These are phyloP conservation scores for Ceratobasidium sp. DNA, from an alignment of 1,284 basidiomycete species.

Conservation along the genomic window DNA sequence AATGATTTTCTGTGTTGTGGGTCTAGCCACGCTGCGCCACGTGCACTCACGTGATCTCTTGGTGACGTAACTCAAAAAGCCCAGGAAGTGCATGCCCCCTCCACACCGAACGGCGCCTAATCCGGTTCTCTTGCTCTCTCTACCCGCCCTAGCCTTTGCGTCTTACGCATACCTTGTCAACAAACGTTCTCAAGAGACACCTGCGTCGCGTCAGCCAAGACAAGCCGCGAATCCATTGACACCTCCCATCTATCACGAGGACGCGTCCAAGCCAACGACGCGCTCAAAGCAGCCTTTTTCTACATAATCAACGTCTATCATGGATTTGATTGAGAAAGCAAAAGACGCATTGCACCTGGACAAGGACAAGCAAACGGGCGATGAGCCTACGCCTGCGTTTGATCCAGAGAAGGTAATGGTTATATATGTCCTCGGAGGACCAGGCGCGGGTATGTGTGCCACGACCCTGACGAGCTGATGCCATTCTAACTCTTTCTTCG, in stretches of 20 bases:
- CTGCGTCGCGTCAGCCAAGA: constrained; percentile 66
- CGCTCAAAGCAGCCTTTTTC: not conserved
- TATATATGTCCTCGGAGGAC: constrained; percentile 95
- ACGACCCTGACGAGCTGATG: not conserved
- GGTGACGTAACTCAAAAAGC: constrained; percentile 26
- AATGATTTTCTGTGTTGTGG: not conserved
- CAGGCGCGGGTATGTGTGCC: constrained; percentile 76
- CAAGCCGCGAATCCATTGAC: constrained; percentile 69
- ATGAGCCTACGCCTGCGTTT: constrained; percentile 55
- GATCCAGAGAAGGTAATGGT: constrained; percentile 80
- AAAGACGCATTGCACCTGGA: constrained; percentile 55
- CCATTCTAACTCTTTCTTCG: not conserved
- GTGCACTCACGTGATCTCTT: constrained; percentile 19
- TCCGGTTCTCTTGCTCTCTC: constrained; percentile 63
- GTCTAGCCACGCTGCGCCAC: constrained; percentile 21
- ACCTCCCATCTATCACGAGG: constrained; percentile 59
- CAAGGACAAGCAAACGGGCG: constrained; percentile 30
- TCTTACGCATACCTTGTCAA: constrained; percentile 63
- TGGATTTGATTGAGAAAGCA: constrained; percentile 59
- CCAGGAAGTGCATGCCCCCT: constrained; percentile 49
- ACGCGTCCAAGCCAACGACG: constrained; percentile 5
- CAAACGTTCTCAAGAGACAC: constrained; percentile 61
- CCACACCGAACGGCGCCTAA: constrained; percentile 64
- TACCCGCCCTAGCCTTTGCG: constrained; percentile 62
- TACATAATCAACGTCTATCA: constrained; percentile 49